Evolutionary conservation across 805 yeast species (phyloP), one percentile per base, ranked within the genome.

Genomic region (Komagataella populi): DNA sequence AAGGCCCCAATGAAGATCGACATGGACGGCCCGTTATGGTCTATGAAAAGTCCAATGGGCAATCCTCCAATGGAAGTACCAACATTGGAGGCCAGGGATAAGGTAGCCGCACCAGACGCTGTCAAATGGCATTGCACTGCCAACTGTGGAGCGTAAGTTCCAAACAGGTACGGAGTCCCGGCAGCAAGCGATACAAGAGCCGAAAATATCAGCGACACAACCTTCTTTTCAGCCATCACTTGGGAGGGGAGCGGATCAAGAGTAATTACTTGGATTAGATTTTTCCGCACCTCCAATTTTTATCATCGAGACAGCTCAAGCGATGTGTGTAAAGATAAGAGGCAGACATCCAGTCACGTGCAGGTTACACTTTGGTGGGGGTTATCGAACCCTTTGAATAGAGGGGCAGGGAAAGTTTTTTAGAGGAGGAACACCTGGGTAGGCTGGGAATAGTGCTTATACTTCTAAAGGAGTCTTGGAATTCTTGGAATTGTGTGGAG

Each of bases 141-240:
- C 55, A 85, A 66, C 60, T 84, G 89, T 1, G 91, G 90, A 1
- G 88, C 81, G 60, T 79, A 85, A n/a, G 80, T 77, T 0, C 90
- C 86, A 61, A 80, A 85, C 12, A 83, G 67, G 58, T 85, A 85
- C 0, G 87, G 85, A 2, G 89, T 84, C 2, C 93, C 91, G 3
- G 87, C 74, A 0, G 84, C 88, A 48, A 84, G 58, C 0, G 86
- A 75, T 6, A 81, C 81, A 16, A 82, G 59, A 12, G 66, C 58
- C 5, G 62, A 61, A 30, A 54, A 55, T 5, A 53, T 17, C 3
- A 64, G 53, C 2, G 63, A 52, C 0, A 58, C 43, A 17, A 50
- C 48, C 14, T 51, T 44, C 23, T 50, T 49, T 18, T 54, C 53
- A 22, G 47, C 18, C 48, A 51, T 23, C 39, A 30, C 39, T 30